A percentile compares a stretch with the other conserved stretches of the same genome.
phyloP scores from a whole-genome alignment of 1,284 basidiomycete species.

The Puccinia polysora region DNA sequence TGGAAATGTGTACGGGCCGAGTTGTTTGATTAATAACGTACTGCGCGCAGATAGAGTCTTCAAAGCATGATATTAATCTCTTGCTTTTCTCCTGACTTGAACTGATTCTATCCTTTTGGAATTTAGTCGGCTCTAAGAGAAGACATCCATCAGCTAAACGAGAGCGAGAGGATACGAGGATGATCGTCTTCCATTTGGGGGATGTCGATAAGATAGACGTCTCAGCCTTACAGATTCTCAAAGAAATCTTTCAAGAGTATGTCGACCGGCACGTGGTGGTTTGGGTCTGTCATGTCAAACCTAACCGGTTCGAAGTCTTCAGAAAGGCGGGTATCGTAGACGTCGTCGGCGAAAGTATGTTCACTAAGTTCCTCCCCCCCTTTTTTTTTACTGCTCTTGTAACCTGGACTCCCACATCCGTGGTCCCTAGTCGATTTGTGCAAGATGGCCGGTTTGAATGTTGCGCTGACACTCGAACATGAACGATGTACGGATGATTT shows the following conservation, averaged over 20 bases:
- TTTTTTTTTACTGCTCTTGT: neutral
- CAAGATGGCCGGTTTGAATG: neutral
- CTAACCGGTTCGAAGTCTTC: conserved; percentile 19
- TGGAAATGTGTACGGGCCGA: conserved; percentile 37
- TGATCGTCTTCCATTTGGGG: conserved; percentile 40
- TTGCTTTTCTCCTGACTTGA: neutral
- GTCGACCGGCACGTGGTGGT: conserved; percentile 29
- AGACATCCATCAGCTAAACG: conserved; percentile 34
- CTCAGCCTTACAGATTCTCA: conserved; percentile 39
- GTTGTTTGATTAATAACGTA: neutral
- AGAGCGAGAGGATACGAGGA: conserved; percentile 35
- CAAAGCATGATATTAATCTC: neutral
- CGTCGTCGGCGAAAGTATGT: conserved; percentile 25
- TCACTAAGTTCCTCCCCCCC: neutral
- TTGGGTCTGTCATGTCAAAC: conserved; percentile 41
- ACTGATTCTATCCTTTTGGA: neutral
- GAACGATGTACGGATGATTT: neutral
- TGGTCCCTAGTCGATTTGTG: neutral
- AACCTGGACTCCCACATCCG: neutral
- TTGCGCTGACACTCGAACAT: neutral
- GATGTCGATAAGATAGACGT: conserved; percentile 41
- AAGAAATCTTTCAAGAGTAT: conserved; percentile 36
- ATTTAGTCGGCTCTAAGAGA: conserved; percentile 26
- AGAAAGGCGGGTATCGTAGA: conserved; percentile 29
- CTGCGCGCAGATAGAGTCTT: neutral